phyloP scores from a whole-genome alignment of 768 basidiomycete species.

The Trametes punicea region DNA sequence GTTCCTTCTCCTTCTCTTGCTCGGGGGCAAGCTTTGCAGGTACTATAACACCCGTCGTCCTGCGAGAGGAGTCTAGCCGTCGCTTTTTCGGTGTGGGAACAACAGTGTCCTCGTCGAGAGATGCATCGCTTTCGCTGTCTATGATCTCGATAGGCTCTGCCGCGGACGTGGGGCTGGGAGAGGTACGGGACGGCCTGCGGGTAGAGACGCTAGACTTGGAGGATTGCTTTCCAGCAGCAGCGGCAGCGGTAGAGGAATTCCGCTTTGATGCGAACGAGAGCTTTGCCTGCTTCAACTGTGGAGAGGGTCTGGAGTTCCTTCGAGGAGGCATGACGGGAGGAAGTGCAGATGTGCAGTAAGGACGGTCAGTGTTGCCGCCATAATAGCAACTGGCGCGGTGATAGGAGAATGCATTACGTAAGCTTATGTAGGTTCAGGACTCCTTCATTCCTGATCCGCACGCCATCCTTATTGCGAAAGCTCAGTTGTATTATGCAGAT shows the following conservation, averaged over 20 bases:
- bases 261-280: conserved; percentile 15
- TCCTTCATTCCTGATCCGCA: too few relatives aligned
- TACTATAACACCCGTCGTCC: background rate
- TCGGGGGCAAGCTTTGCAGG: background rate
- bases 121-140: conserved; percentile 6
- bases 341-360: background rate
- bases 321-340: conserved; percentile 3
- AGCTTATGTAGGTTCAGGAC: too few relatives aligned
- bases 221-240: background rate
- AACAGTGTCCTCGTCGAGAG: background rate
- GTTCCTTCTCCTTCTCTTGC: conserved; percentile 6
- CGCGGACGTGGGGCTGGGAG: conserved; percentile 4
- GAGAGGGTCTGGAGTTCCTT: background rate
- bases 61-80: background rate
- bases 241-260: background rate
- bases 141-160: conserved; percentile 6
- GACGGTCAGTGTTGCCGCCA: too few relatives aligned
- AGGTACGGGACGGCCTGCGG: background rate
- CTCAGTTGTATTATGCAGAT: too few relatives aligned
- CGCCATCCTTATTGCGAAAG: too few relatives aligned
- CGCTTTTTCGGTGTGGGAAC: conserved; percentile 1
- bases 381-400: too few relatives aligned
- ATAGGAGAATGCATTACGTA: too few relatives aligned
- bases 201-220: background rate
- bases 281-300: conserved; percentile 10